Base-by-base conservation (phyloP, 805 yeast species). In the Metschnikowia chrysomelidarum region DNA sequence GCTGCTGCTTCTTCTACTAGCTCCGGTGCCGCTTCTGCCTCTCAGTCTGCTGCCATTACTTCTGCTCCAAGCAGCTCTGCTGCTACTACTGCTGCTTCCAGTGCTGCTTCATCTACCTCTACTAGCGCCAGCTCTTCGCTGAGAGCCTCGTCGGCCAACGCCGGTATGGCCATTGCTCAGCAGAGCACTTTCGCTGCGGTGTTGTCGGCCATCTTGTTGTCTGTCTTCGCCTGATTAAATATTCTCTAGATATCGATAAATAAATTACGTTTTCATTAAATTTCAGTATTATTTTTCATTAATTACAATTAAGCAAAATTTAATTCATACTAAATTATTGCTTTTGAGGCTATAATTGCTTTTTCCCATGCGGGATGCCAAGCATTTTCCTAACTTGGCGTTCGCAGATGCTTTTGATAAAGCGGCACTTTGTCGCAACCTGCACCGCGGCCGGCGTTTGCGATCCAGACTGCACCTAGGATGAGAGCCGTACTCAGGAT, bases 31-130 rank as follows among this genome's bases (percentile, higher is more conserved):
- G 37, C 42, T 34, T 22, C 43, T 13, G 29, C 34, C 19, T 32
- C 36, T 19, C 29, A 38, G 21, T 30, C 41, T 19, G 30, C 44
- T 9, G 36, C 40, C n/a, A 31, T 29, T 6, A 24, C 44, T 10
- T 11, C 44, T n/a, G 36, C 31, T 8, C 27, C 41, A 9, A 16
- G 17, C 9, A 16, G 34, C 10, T 13, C 41, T 14, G 25, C 11
- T 7, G 27, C 27, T 8, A n/a, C n/a, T n/a, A n/a, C n/a, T n/a
- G n/a, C n/a, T n/a, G n/a, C n/a, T n/a, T n/a, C n/a, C n/a, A n/a
- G n/a, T n/a, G 24, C 41, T 17, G 26, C 20, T 18, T 19, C 28
- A 12, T 38, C 30, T 19, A n/a, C 30, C 13, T 18, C 30, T 17
- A 15, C 30, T 5, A 14, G 32, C 9, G 21, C 38, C 7, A 23